phyloP scores from a whole-genome alignment of 306 rosid genomes.

The Ochetophila trinervis region DNA sequence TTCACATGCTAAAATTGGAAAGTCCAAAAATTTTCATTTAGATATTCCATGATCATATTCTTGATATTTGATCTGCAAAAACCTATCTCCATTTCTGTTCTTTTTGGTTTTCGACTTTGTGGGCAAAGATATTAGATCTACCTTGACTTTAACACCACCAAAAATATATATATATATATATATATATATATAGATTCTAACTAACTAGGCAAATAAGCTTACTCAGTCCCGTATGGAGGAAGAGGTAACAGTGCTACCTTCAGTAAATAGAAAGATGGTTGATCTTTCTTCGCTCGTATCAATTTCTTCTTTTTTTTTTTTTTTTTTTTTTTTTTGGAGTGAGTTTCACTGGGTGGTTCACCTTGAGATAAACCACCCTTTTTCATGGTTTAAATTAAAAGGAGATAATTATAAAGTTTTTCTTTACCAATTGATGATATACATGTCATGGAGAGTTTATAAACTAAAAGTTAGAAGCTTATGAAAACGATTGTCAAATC shows the following conservation, averaged over 20 bases:
- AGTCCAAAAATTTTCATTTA: no score
- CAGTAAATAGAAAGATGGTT: background rate
- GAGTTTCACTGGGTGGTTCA: background rate
- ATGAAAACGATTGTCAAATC: conserved; percentile 14
- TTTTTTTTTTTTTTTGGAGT: background rate
- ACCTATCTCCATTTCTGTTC: background rate
- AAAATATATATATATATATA: no score
- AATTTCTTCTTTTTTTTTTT: background rate
- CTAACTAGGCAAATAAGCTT: no score
- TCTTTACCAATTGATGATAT: background rate
- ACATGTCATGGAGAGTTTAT: background rate
- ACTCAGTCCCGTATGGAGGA: no score
- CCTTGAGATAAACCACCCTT: background rate
- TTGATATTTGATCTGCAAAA: conserved; percentile 1
- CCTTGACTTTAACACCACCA: no score
- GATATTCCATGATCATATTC: background rate
- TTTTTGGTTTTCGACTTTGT: background rate
- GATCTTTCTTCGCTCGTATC: background rate
- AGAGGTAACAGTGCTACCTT: no score
- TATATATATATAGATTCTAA: no score
- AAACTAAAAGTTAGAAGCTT: background rate
- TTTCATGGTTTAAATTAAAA: background rate
- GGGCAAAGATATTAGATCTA: conserved; percentile 1
- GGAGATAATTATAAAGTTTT: background rate
- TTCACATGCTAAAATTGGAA: no score